A percentile compares a stretch with the other conserved stretches of the same genome.
phyloP scores from a whole-genome alignment of 2,329 filamentous ascomycete species.

The Hypoxylon sp. region DNA sequence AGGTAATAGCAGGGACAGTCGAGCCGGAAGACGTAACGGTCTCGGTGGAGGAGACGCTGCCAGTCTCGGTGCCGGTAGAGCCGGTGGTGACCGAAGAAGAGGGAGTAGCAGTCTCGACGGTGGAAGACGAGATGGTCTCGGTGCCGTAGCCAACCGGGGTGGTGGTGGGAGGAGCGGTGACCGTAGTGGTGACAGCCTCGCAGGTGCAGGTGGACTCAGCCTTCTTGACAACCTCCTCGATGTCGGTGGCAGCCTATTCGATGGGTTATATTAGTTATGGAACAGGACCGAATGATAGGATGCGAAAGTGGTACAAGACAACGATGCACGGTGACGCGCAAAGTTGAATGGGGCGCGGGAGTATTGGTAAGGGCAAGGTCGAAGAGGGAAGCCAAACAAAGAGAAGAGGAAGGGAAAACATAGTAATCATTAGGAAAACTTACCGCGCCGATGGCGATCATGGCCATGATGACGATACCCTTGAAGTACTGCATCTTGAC shows the following conservation, averaged over 20 bases:
- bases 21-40: constrained; percentile 17
- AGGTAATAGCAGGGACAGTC: constrained; percentile 12
- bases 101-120: constrained; percentile 13
- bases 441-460: constrained; percentile 47
- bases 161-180: constrained; percentile 23
- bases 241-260: constrained; percentile 38
- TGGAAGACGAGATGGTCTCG: constrained; percentile 26
- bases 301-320: neutral
- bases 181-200: constrained; percentile 37
- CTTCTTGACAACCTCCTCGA: constrained; percentile 33
- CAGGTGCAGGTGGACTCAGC: constrained; percentile 43
- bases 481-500: constrained; percentile 49
- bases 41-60: constrained; percentile 12
- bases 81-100: constrained; percentile 6
- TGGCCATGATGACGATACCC: constrained; percentile 40
- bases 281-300: neutral
- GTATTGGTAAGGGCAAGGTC: neutral
- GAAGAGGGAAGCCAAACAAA: neutral
- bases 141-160: neutral
- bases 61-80: constrained; percentile 7
- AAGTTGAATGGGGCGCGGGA: neutral
- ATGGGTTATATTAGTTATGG: constrained; percentile 12
- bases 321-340: neutral
- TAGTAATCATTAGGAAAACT: constrained; percentile 26
- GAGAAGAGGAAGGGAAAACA: constrained; percentile 1